Base-by-base conservation (phyloP, 805 yeast genomes). In the Kuraishia piskuri region DNA sequence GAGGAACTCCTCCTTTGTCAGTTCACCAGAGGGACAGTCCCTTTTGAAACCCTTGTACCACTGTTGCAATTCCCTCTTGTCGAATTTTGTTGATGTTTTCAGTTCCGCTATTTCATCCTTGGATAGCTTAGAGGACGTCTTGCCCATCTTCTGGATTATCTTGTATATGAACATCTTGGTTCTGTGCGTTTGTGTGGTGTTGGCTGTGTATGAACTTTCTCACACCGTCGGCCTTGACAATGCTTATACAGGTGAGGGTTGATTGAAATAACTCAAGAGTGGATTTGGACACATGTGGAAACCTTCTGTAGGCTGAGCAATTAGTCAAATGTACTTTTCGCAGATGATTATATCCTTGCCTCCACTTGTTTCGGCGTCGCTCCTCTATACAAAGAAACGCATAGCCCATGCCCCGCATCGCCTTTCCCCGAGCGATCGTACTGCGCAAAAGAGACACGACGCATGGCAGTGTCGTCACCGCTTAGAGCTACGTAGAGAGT, bases 11-110 rank as follows among this genome's bases (percentile, higher is more conserved):
- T 86, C 88, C 62, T 85, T 86, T 2, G 90, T 82, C 24, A 94
- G 74, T 65, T 86, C 91, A 0, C 98, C 98, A 36, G 82, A 76
- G 1, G 97, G 97, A 66, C 97, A 92, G 67, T 94, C 99, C 64
- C 97, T 78, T 46, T 86, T 74, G 62, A 94, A 94, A 2, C 98
- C 98, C 66, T 92, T 92, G 66, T 92, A 92, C 99, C 99, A 94
- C 65, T 92, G 99, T 68, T 94, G 98, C 48, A 94, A 78, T 66
- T 94, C 99, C 58, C 96, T 78, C 52, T 91, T 83, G 64, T 92
- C 96, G 64, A 94, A 94, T 62, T 90, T 86, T 0, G 99, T 94
- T 22, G 90, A 86, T 63, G 82, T 84, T 65, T 86, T 87, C 55
- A 94, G 79, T 53, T 86, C 83, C 52, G 87, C 79, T 50, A 94